A percentile compares a stretch with the other conserved stretches of the same genome.
These are phyloP conservation scores for Calocera cornea DNA, from an alignment of 768 basidiomycete species.

Conservation along the genomic window DNA sequence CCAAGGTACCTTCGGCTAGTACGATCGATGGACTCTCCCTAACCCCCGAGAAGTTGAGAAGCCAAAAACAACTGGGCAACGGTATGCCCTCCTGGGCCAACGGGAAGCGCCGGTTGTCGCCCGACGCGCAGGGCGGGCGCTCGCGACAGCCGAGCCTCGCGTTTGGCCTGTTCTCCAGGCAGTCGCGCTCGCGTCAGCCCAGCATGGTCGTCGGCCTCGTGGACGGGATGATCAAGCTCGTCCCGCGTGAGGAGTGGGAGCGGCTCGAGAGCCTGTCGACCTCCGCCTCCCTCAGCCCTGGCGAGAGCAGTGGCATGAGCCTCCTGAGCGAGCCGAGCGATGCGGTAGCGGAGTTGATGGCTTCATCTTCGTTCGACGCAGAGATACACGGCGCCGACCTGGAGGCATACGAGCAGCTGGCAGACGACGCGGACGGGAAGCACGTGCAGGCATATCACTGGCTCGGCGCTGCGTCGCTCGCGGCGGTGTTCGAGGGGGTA, in stretches of 20 bases:
- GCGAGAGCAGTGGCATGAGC: not conserved
- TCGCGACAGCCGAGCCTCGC: not conserved
- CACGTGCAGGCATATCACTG: not conserved
- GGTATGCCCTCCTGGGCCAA: not conserved
- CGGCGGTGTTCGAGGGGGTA: not conserved
- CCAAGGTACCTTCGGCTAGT: not conserved
- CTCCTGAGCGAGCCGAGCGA: not conserved
- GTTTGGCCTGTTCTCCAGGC: not conserved
- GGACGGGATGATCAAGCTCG: not conserved
- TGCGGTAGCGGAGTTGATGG: not conserved
- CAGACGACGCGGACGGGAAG: not conserved
- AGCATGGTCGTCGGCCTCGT: constrained; percentile 3
- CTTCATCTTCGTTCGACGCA: not conserved
- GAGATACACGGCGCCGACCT: not conserved
- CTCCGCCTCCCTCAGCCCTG: not conserved
- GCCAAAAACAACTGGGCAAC: not conserved
- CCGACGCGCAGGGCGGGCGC: not conserved
- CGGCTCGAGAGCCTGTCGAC: not conserved
- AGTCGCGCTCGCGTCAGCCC: not conserved
- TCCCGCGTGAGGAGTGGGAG: not conserved
- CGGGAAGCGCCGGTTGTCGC: not conserved
- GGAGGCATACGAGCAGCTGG: not conserved
- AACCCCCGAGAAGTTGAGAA: not conserved
- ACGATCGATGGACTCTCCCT: not conserved
- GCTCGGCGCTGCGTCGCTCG: not conserved